A percentile compares a stretch with the other conserved stretches of the same genome.
Conservation (phyloP, 805 yeast genomes). For the Hanseniaspora singularis region DNA sequence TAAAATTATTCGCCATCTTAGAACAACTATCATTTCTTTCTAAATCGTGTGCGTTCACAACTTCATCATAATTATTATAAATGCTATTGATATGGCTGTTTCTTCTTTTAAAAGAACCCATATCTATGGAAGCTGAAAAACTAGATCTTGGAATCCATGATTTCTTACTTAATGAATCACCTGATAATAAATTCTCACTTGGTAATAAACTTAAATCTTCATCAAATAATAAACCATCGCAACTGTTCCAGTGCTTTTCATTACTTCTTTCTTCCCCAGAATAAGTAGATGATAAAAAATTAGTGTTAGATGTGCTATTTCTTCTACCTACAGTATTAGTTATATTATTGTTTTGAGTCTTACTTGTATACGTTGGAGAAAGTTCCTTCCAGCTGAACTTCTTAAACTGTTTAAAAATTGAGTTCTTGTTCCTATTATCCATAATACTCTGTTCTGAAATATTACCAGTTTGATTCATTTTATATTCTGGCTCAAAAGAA, state of each 20-base stretch:
- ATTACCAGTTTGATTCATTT: background rate
- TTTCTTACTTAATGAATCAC: background rate
- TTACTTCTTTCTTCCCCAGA: too few species aligned
- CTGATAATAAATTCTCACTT: background rate
- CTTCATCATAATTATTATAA: background rate
- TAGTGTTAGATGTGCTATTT: background rate
- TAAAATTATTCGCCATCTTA: background rate
- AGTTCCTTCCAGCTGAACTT: conserved; percentile 11
- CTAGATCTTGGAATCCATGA: conserved; percentile 9
- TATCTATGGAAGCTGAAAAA: conserved; percentile 5
- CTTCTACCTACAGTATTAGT: background rate
- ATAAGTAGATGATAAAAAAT: too few species aligned
- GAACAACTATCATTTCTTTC: background rate
- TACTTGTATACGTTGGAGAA: background rate
- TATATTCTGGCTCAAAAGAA: background rate
- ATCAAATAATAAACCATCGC: too few species aligned
- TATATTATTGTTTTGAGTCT: background rate
- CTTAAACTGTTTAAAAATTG: conserved; percentile 13
- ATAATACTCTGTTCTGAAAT: background rate
- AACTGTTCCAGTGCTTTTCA: too few species aligned
- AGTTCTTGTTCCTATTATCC: conserved; percentile 3
- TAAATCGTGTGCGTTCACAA: background rate
- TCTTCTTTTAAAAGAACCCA: too few species aligned
- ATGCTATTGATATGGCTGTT: too few species aligned
- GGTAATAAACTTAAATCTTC: too few species aligned